Conservation (phyloP, 345 rosid species). For the Boechera divaricarpa region DNA sequence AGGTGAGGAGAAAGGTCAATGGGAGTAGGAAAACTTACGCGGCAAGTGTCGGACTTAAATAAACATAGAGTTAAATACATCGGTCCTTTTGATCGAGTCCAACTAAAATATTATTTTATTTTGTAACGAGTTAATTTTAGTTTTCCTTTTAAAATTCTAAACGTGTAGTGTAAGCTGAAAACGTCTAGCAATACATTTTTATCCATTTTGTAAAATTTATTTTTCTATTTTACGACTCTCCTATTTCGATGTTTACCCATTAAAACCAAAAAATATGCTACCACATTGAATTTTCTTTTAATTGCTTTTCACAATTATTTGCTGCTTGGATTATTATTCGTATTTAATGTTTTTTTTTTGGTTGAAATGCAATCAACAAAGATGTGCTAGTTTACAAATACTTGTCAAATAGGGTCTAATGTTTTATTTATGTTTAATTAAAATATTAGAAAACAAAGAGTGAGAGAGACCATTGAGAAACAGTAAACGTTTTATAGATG, state of each 20-base stretch:
- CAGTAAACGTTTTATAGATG: constrained; percentile 14
- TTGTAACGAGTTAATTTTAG: background rate
- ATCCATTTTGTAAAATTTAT: no score
- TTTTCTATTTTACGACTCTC: no score
- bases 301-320: no score
- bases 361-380: background rate
- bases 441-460: background rate
- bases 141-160: background rate
- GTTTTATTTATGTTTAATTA: background rate
- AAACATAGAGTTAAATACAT: background rate
- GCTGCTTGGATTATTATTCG: no score
- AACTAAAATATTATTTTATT: background rate
- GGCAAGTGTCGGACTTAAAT: constrained; percentile 38
- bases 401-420: background rate
- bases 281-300: no score
- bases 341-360: no score
- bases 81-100: constrained; percentile 11
- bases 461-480: background rate
- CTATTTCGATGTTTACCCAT: no score
- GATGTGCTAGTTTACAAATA: background rate
- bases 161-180: background rate
- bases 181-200: background rate
- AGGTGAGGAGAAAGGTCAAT: constrained; percentile 32
- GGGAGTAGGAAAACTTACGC: constrained; percentile 44
- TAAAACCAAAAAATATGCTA: no score